phyloP scores from a whole-genome alignment of 2,329 filamentous ascomycete genomes.

The Sarocladium brachiariae region DNA sequence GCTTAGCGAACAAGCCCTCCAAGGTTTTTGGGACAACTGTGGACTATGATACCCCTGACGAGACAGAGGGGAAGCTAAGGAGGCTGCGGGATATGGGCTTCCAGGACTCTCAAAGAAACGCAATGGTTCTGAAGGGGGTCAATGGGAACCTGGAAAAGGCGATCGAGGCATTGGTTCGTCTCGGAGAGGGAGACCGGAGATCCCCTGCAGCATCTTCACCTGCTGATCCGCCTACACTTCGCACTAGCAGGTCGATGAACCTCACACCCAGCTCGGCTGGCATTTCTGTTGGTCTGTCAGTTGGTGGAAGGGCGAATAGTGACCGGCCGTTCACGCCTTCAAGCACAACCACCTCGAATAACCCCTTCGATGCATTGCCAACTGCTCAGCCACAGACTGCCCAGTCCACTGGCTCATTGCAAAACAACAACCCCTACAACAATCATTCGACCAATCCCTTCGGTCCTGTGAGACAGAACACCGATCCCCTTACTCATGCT shows the following conservation, averaged over 20 bases:
- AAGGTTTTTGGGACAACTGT: slow-evolving; percentile 64
- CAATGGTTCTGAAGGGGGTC: slow-evolving; percentile 72
- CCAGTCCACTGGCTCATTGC: slow-evolving; percentile 56
- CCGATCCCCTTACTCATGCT: slow-evolving; percentile 51
- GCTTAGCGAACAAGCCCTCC: slow-evolving; percentile 56
- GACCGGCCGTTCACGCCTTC: slow-evolving; percentile 33
- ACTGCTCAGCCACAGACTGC: slow-evolving; percentile 53
- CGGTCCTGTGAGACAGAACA: slow-evolving; percentile 37
- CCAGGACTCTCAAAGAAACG: slow-evolving; percentile 71
- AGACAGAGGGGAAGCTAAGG: slow-evolving; percentile 68
- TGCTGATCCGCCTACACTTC: slow-evolving; percentile 25
- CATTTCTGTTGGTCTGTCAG: slow-evolving; percentile 26
- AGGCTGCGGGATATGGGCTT: slow-evolving; percentile 90
- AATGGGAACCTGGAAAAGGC: slow-evolving; percentile 81
- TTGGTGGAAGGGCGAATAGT: slow-evolving; percentile 16
- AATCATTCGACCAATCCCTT: slow-evolving; percentile 63
- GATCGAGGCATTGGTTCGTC: slow-evolving; percentile 73
- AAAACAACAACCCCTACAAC: slow-evolving; percentile 48
- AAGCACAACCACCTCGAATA: slow-evolving; percentile 42
- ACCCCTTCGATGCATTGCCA: slow-evolving; percentile 60
- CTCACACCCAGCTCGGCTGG: slow-evolving; percentile 25
- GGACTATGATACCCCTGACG: slow-evolving; percentile 44
- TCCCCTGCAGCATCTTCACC: slow-evolving; percentile 21
- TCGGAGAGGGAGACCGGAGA: slow-evolving; percentile 62
- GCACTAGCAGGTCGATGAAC: slow-evolving; percentile 47